Evolutionary conservation across 2,329 filamentous ascomycete species (phyloP).

Genomic region (Akanthomyces dipterigenus): DNA sequence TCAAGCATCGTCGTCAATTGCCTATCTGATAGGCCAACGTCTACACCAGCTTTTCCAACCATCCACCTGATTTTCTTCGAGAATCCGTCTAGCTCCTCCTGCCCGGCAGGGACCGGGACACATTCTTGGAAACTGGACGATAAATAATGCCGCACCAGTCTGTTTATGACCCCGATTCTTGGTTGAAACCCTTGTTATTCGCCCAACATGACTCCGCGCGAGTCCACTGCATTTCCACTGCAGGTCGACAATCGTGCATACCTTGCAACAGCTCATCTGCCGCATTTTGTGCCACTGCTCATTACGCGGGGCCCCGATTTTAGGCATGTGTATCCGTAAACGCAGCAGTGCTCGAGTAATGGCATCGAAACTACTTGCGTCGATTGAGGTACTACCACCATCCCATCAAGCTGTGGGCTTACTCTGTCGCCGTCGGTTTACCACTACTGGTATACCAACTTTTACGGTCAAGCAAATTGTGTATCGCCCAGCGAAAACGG

Average conservation of each 20-base stretch:
- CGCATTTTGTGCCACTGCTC: not conserved
- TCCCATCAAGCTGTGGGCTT: not conserved
- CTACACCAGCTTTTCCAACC: not conserved
- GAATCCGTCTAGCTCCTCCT: not conserved
- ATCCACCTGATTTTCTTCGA: not conserved
- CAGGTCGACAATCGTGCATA: conserved; percentile 7
- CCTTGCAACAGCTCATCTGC: conserved; percentile 5
- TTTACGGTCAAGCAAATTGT: not conserved
- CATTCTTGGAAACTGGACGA: conserved; percentile 1
- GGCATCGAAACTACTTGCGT: not conserved
- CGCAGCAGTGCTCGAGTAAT: conserved; percentile 4
- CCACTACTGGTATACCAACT: not conserved
- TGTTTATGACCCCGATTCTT: not conserved
- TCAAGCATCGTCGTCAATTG: not conserved
- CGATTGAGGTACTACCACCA: not conserved
- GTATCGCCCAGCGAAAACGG: not conserved
- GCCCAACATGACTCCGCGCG: not conserved
- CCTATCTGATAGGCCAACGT: not conserved
- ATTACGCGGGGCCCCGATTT: conserved; percentile 10
- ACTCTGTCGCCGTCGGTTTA: not conserved
- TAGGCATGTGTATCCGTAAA: conserved; percentile 2
- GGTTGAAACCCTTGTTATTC: not conserved
- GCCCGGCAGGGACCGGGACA: not conserved
- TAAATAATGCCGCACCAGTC: conserved; percentile 7
- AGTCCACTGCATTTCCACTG: conserved; percentile 5